Evolutionary conservation across 1,284 basidiomycete species (phyloP).

Genomic region (Cryptococcus depauperatus): DNA sequence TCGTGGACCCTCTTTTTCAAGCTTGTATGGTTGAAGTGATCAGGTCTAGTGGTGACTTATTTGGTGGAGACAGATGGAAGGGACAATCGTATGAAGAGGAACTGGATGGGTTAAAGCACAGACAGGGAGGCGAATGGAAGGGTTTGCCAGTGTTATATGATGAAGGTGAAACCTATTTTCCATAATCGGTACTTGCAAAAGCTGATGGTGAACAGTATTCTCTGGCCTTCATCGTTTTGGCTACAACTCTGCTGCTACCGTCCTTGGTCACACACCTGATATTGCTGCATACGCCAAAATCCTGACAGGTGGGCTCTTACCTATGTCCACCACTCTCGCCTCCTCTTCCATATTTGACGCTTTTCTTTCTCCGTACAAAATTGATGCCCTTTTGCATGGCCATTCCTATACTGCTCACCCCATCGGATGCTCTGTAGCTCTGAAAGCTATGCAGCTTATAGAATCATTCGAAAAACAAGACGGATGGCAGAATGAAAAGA

Average conservation of each 20-base stretch:
- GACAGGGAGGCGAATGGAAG: conserved; percentile 48
- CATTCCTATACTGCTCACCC: conserved; percentile 93
- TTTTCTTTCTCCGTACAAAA: conserved; percentile 66
- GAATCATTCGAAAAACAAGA: conserved; percentile 49
- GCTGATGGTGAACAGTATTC: conserved; percentile 57
- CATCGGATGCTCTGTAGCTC: conserved; percentile 84
- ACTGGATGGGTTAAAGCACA: conserved; percentile 6
- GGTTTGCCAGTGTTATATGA: conserved; percentile 90
- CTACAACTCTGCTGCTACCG: conserved; percentile 55
- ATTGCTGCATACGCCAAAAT: conserved; percentile 90
- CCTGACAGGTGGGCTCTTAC: conserved; percentile 85
- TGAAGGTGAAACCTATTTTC: conserved; percentile 50
- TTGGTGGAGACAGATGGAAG: conserved; percentile 25
- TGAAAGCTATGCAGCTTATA: conserved; percentile 64
- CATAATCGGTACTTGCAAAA: neutral
- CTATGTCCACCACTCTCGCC: conserved; percentile 77
- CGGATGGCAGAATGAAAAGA: conserved; percentile 54
- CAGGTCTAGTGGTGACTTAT: conserved; percentile 51
- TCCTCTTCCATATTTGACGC: conserved; percentile 68
- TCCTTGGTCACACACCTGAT: conserved; percentile 70
- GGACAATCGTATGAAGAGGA: conserved; percentile 11
- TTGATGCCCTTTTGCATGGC: conserved; percentile 81
- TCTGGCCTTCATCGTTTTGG: conserved; percentile 83
- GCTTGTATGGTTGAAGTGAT: conserved; percentile 74
- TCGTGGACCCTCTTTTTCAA: conserved; percentile 96